phyloP scores from a whole-genome alignment of 2,329 filamentous ascomycete species.

The Cladosporium sp. region DNA sequence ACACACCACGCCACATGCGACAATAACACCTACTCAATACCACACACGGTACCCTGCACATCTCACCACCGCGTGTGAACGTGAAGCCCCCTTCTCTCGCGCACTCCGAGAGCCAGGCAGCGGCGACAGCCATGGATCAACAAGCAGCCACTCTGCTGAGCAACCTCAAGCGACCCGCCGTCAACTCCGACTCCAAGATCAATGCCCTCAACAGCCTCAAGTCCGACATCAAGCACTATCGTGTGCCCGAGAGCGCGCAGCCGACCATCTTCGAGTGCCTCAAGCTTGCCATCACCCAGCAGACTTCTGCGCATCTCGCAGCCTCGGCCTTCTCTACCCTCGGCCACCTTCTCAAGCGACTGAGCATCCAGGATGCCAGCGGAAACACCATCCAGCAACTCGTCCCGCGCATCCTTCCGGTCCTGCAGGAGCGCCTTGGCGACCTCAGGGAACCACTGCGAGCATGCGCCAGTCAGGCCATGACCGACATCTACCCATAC shows the following conservation, averaged over 20 bases:
- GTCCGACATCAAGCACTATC: slow-evolving; percentile 87
- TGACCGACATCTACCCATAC: slow-evolving; percentile 74
- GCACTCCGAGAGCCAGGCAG: neutral
- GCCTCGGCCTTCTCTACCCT: slow-evolving; percentile 85
- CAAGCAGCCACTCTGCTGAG: slow-evolving; percentile 56
- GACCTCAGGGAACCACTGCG: slow-evolving; percentile 86
- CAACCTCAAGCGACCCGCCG: slow-evolving; percentile 61
- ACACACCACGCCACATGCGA: neutral
- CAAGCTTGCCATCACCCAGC: slow-evolving; percentile 70
- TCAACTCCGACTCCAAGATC: slow-evolving; percentile 69
- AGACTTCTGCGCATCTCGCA: slow-evolving; percentile 70
- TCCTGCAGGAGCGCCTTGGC: slow-evolving; percentile 81
- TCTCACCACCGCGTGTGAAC: slow-evolving; percentile 3
- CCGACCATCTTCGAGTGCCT: slow-evolving; percentile 78
- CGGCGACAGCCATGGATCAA: slow-evolving; percentile 51
- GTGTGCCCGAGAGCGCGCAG: slow-evolving; percentile 75
- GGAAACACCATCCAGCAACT: slow-evolving; percentile 65
- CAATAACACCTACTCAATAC: slow-evolving; percentile 1
- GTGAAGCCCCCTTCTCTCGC: slow-evolving; percentile 15
- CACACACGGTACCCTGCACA: neutral
- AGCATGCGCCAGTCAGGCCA: slow-evolving; percentile 68
- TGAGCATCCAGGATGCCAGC: slow-evolving; percentile 81
- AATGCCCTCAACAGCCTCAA: slow-evolving; percentile 73
- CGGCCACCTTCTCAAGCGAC: slow-evolving; percentile 80
- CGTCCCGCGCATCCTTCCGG: slow-evolving; percentile 67